Evolutionary conservation across 1,139 yeast species (phyloP), one percentile per base, ranked within the genome.

Genomic region (Nakaseomyces nivariensis): DNA sequence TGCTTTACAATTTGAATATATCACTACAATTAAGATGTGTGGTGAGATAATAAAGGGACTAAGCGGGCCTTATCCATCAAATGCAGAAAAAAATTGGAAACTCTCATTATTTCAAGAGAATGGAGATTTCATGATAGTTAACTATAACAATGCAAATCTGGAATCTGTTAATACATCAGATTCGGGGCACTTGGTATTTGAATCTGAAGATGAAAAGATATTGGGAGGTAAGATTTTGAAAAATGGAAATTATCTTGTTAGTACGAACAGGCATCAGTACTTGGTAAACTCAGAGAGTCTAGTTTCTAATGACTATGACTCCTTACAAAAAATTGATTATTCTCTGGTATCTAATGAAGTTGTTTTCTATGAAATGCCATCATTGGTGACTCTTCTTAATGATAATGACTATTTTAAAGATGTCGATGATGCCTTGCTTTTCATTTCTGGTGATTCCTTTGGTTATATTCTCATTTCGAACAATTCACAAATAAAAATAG

Each of bases 61-160:
- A 26, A 38, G 42, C 42, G 42, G 42, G 31, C 42, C 42, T 38
- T 38, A 31, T 38, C 42, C 42, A 8, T 8, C 13, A n/a, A 38
- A 26, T 25, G 31, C n/a, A 25, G 42, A 38, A 7, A 13, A 11
- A 1, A 11, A 31, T 24, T 38, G 42, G 9, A 10, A 24, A 10
- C 7, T 38, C 4, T 26, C 31, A 13, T 25, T 38, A 4, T 24
- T 38, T 9, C 24, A 17, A 5, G 31, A 38, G 8, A 10, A 24
- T 11, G 31, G 31, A 7, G 42, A 38, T 11, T 25, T 38, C 24
- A 9, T 38, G 42, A 38, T 4, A 9, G 1, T 38, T 4, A 38
- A 11, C 7, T 38, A 4, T 25, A n/a, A 38, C 24, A 11, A 37
- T 17, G 5, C 26, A 5, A 38, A 38, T 8, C 3, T 24, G 13